A percentile compares a stretch with the other conserved stretches of the same genome.
These are phyloP conservation scores for Eucalyptus marginata DNA, from an alignment of 345 rosid species.

Conservation along the genomic window DNA sequence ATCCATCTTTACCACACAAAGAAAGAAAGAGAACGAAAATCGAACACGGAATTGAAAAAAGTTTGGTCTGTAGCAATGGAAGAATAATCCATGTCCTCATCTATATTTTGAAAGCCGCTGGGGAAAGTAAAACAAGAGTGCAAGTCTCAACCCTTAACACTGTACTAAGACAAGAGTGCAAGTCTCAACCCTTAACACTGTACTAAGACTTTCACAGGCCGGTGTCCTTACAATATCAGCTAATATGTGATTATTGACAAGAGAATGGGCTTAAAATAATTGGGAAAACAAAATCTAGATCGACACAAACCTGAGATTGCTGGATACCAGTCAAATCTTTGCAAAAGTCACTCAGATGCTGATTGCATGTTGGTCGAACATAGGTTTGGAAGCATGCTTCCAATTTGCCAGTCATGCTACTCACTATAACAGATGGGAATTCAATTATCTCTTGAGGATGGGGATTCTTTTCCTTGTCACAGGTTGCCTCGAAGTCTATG, in stretches of 20 bases:
- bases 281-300: background rate
- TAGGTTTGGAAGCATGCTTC: constrained; percentile 40
- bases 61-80: background rate
- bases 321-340: constrained; percentile 39
- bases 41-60: background rate
- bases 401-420: constrained; percentile 24
- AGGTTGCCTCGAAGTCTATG: constrained; percentile 40
- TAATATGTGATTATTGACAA: background rate
- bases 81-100: background rate
- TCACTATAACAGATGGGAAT: constrained; percentile 40
- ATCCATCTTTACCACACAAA: background rate
- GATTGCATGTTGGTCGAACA: constrained; percentile 38
- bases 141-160: background rate
- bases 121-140: background rate
- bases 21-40: background rate
- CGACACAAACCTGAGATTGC: constrained; percentile 24
- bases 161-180: background rate
- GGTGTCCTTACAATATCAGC: background rate
- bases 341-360: constrained; percentile 27
- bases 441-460: constrained; percentile 42
- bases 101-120: background rate
- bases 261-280: background rate
- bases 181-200: background rate
- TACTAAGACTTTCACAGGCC: background rate
- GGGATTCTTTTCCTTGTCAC: constrained; percentile 36